A percentile compares a stretch with the other conserved stretches of the same genome.
phyloP scores from a whole-genome alignment of 163 green algal species.

The Prototheca stagnorum region DNA sequence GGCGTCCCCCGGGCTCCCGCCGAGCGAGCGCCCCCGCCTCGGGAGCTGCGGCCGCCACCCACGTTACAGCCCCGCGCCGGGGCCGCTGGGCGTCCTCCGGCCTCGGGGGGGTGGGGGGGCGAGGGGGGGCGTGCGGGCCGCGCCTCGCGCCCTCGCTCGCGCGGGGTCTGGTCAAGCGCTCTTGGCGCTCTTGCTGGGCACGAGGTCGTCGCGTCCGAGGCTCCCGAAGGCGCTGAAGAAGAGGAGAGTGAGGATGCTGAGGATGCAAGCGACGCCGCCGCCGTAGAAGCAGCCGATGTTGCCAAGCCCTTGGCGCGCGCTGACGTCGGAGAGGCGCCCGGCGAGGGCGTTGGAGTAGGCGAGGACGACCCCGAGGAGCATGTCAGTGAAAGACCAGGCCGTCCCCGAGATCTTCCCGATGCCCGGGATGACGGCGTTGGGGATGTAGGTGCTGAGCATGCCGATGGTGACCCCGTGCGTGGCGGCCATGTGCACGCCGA shows the following conservation, averaged over 20 bases:
- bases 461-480: constrained; percentile 66
- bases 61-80: too few species aligned
- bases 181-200: constrained; percentile 9
- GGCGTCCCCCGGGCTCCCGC: too few species aligned
- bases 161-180: too few species aligned
- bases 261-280: constrained; percentile 29
- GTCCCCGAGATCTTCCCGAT: constrained; percentile 49
- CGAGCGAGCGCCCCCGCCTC: too few species aligned
- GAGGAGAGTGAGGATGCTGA: constrained; percentile 33
- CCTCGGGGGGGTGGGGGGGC: too few species aligned
- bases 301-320: constrained; percentile 42
- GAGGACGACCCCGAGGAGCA: constrained; percentile 61
- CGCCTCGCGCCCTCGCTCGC: too few species aligned
- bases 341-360: constrained; percentile 62
- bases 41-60: too few species aligned
- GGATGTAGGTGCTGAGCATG: constrained; percentile 72
- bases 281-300: constrained; percentile 73
- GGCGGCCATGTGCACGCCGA: constrained; percentile 71
- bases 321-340: constrained; percentile 55
- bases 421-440: constrained; percentile 28
- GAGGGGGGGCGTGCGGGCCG: too few species aligned
- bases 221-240: constrained; percentile 34
- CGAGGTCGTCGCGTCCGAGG: constrained; percentile 34
- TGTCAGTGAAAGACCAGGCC: constrained; percentile 69
- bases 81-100: too few species aligned